Conservation (phyloP, 306 rosid genomes). For the Morella rubra region DNA sequence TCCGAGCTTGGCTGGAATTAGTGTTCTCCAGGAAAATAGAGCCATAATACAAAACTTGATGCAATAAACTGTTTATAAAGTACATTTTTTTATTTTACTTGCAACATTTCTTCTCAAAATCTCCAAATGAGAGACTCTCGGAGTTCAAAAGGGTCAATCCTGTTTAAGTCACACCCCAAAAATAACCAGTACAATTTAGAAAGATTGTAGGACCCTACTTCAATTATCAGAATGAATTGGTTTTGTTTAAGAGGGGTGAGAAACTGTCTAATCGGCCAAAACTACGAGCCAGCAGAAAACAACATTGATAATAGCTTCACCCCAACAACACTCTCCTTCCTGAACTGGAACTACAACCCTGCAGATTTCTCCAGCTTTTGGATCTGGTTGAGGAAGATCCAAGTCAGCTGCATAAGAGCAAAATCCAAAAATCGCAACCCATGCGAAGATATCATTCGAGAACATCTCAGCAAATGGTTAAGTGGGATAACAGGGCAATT, state of each 20-base stretch:
- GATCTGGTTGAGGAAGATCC: slow-evolving; percentile 96
- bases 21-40: not conserved
- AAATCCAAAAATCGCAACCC: slow-evolving; percentile 11
- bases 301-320: slow-evolving; percentile 26
- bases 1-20: not conserved
- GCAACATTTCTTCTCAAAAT: slow-evolving; percentile 29
- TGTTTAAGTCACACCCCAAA: no score
- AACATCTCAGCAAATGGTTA: not conserved
- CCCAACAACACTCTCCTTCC: slow-evolving; percentile 4
- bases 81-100: not conserved
- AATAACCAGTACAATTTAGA: slow-evolving; percentile 2
- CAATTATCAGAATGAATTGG: no score
- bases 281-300: no score
- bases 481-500: no score
- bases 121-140: slow-evolving; percentile 1
- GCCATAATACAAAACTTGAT: slow-evolving; percentile 28
- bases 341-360: slow-evolving; percentile 14
- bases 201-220: slow-evolving; percentile 22
- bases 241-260: not conserved
- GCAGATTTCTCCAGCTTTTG: slow-evolving; percentile 58
- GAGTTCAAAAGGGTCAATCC: not conserved
- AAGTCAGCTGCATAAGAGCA: slow-evolving; percentile 72
- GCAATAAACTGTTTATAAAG: slow-evolving; percentile 3
- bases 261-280: no score
- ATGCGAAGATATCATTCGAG: not conserved